A percentile compares a stretch with the other conserved stretches of the same genome.
These are phyloP conservation scores for Pueraria montana DNA, from an alignment of 306 rosid genomes.

Conservation along the genomic window DNA sequence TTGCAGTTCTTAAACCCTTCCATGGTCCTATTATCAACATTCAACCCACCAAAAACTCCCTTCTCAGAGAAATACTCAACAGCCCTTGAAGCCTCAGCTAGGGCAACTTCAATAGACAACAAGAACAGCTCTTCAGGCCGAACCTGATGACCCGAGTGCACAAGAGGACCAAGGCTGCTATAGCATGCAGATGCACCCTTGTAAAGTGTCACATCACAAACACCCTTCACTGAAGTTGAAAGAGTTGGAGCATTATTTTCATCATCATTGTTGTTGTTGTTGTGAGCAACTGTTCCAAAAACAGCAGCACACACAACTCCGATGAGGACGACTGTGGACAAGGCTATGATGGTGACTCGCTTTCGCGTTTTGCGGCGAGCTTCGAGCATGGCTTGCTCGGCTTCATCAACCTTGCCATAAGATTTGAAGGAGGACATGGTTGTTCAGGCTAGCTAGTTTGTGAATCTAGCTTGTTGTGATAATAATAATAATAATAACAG, in stretches of 20 bases:
- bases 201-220: constrained; percentile 76
- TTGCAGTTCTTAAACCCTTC: constrained; percentile 61
- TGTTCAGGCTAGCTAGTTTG: background rate
- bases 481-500: background rate
- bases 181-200: constrained; percentile 64
- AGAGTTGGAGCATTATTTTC: constrained; percentile 13
- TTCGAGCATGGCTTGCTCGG: constrained; percentile 57
- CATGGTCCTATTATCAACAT: constrained; percentile 50
- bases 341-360: constrained; percentile 60
- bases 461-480: background rate
- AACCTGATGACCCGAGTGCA: constrained; percentile 52
- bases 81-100: constrained; percentile 52
- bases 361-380: constrained; percentile 56
- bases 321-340: constrained; percentile 64
- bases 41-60: constrained; percentile 44
- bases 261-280: background rate
- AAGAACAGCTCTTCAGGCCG: constrained; percentile 60
- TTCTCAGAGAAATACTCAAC: constrained; percentile 50
- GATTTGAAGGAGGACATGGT: constrained; percentile 59
- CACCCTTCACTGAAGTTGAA: constrained; percentile 59
- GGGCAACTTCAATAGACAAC: constrained; percentile 63
- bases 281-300: constrained; percentile 52
- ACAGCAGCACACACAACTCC: constrained; percentile 64
- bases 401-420: constrained; percentile 67
- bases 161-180: constrained; percentile 53